Conservation (phyloP, 257 asterid genomes). For the Solanum clarkiae region DNA sequence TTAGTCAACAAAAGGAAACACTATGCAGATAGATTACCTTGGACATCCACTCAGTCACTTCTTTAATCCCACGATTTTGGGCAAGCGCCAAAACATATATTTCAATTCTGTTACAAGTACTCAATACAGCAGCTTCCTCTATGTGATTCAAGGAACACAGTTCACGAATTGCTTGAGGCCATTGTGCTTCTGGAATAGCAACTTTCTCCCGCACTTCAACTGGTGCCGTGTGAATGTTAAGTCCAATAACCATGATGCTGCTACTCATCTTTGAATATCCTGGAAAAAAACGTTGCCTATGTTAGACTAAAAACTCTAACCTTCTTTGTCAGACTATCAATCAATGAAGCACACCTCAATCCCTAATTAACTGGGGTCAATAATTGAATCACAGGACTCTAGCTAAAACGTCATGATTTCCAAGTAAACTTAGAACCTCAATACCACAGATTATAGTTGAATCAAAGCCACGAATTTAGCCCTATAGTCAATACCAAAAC, state of each 20-base stretch:
- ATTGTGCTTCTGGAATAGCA: conserved; percentile 78
- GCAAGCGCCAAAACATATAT: conserved; percentile 81
- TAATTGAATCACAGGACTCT: not conserved
- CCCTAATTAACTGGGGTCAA: not conserved
- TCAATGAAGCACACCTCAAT: not conserved
- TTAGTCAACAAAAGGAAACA: not conserved
- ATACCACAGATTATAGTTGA: not conserved
- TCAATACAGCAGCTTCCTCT: conserved; percentile 93
- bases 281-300: conserved; percentile 11
- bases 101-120: conserved; percentile 89
- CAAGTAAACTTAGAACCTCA: not conserved
- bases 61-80: conserved; percentile 75
- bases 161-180: conserved; percentile 69
- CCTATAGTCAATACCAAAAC: too few relatives aligned
- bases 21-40: conserved; percentile 37
- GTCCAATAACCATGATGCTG: conserved; percentile 70
- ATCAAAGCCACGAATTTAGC: too few relatives aligned
- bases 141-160: conserved; percentile 70
- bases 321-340: not conserved
- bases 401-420: not conserved
- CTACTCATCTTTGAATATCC: conserved; percentile 79
- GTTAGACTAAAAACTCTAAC: not conserved
- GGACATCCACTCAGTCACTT: conserved; percentile 96
- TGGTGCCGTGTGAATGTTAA: conserved; percentile 70
- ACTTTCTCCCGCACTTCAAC: conserved; percentile 85